Conservation (phyloP, 2,329 filamentous ascomycete species). For the Exserohilum turcica region DNA sequence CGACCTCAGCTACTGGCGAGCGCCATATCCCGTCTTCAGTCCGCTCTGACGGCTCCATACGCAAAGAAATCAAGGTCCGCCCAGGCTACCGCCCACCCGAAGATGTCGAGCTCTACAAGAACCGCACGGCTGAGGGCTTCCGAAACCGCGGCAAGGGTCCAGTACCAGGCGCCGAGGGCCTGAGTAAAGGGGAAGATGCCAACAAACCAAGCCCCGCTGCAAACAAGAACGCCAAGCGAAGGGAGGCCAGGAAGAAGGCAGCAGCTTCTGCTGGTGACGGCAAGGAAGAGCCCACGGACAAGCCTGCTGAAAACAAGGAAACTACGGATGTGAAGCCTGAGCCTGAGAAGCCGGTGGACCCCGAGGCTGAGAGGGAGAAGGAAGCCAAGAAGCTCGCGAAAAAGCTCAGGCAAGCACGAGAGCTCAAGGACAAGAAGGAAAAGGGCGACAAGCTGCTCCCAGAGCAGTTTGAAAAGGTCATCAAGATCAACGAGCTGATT, state of each 20-base stretch:
- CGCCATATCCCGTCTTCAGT: slow-evolving; percentile 87
- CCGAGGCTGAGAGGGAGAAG: slow-evolving; percentile 83
- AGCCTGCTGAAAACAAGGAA: slow-evolving; percentile 32
- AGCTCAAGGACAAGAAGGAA: slow-evolving; percentile 89
- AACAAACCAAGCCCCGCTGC: slow-evolving; percentile 57
- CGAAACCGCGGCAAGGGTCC: slow-evolving; percentile 72
- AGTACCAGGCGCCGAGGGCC: slow-evolving; percentile 72
- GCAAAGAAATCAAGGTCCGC: slow-evolving; percentile 90
- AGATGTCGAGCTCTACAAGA: slow-evolving; percentile 95
- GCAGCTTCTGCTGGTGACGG: slow-evolving; percentile 48
- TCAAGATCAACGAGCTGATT: slow-evolving; percentile 93
- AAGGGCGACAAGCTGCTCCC: slow-evolving; percentile 81
- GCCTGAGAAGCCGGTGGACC: slow-evolving; percentile 54
- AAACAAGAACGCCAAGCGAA: slow-evolving; percentile 86
- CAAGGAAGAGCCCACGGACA: slow-evolving; percentile 58
- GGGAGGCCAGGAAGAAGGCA: slow-evolving; percentile 68
- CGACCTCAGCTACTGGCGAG: slow-evolving; percentile 74
- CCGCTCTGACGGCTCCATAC: slow-evolving; percentile 85
- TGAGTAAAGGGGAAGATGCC: slow-evolving; percentile 54
- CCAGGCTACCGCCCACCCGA: slow-evolving; percentile 94
- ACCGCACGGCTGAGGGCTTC: slow-evolving; percentile 83
- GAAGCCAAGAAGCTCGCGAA: slow-evolving; percentile 90
- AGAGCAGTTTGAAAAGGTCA: slow-evolving; percentile 96
- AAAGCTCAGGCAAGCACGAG: slow-evolving; percentile 91
- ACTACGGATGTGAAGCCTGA: slow-evolving; percentile 27